Conservation (phyloP, 768 basidiomycete genomes). For the Inosperma sp. region DNA sequence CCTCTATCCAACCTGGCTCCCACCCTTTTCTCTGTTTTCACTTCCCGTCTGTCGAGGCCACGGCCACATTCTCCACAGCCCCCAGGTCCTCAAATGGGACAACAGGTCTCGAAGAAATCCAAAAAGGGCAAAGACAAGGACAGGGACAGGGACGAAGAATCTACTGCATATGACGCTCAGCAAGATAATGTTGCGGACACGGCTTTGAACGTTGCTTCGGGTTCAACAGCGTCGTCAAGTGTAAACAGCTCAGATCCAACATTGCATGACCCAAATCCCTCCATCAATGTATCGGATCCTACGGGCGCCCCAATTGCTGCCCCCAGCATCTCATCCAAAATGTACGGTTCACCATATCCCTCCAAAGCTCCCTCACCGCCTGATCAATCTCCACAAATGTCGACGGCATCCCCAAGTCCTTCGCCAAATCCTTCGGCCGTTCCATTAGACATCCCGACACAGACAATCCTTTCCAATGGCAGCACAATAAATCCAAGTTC, state of each 20-base stretch:
- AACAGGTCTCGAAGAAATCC: constrained; percentile 78
- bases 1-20: constrained; percentile 65
- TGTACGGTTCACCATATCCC: constrained; percentile 38
- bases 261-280: constrained; percentile 40
- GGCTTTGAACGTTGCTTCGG: constrained; percentile 41
- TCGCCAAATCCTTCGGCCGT: constrained; percentile 41
- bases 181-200: constrained; percentile 39
- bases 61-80: constrained; percentile 71
- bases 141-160: constrained; percentile 53
- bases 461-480: constrained; percentile 79
- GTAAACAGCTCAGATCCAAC: constrained; percentile 38
- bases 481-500: constrained; percentile 54
- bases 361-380: constrained; percentile 25
- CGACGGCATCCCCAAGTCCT: constrained; percentile 39
- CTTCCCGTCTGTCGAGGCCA: constrained; percentile 66
- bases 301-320: constrained; percentile 32
- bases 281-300: constrained; percentile 43
- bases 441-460: constrained; percentile 70
- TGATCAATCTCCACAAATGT: constrained; percentile 35
- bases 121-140: constrained; percentile 70
- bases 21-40: constrained; percentile 70
- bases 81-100: constrained; percentile 64
- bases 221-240: constrained; percentile 36
- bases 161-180: constrained; percentile 36
- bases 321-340: constrained; percentile 19